Evolutionary conservation across 176 grass and related monocot species (phyloP).

Genomic region (Ensete glaucum): DNA sequence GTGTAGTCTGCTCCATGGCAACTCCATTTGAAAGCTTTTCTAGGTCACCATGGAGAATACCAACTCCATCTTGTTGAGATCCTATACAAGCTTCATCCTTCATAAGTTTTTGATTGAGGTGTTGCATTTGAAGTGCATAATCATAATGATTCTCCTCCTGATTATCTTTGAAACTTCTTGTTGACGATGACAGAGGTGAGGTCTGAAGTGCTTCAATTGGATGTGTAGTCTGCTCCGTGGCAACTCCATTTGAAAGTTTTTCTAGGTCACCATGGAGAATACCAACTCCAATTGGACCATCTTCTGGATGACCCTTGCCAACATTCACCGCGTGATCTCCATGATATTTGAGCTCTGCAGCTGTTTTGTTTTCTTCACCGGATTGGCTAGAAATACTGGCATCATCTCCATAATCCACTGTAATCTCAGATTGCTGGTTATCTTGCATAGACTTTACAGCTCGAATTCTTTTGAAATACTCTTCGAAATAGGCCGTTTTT

Average conservation of each 20-base stretch:
- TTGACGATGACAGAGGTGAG: neutral
- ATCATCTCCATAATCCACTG: neutral
- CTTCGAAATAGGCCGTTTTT: conserved; percentile 90
- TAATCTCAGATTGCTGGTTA: conserved; percentile 10
- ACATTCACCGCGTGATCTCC: neutral
- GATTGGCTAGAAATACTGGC: neutral
- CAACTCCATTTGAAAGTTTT: neutral
- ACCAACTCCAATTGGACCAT: neutral
- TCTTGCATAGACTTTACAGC: conserved; percentile 36
- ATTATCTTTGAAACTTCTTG: neutral
- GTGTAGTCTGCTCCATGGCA: neutral
- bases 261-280: neutral
- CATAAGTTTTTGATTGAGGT: neutral
- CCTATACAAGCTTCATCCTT: neutral
- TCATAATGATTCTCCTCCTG: neutral
- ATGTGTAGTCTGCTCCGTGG: neutral
- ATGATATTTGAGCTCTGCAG: neutral
- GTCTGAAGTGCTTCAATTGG: neutral
- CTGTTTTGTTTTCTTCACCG: neutral
- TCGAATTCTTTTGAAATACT: conserved; percentile 59
- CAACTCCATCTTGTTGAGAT: neutral
- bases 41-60: neutral
- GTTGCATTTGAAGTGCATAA: neutral
- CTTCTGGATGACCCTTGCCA: neutral
- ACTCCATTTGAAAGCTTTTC: neutral